Evolutionary conservation across 305 asterid species (phyloP), one percentile per base, ranked within the genome.

Genomic region (Solanum hybrid): DNA sequence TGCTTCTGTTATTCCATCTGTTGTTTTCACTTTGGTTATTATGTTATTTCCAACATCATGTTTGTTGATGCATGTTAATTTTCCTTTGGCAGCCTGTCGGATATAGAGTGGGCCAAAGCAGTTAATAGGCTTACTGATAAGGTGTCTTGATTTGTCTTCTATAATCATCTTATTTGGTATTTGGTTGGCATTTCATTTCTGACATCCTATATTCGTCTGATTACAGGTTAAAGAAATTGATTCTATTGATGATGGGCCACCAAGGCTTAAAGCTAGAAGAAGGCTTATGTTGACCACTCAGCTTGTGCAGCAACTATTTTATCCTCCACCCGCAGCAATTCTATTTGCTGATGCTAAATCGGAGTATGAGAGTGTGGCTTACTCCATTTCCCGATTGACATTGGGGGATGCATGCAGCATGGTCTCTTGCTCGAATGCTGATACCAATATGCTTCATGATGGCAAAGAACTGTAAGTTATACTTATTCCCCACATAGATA

Each of bases 291-390:
- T 94, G 94, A 92, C 96, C 31, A 94, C 98, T 34, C 96, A 93
- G 79, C 99, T 97, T 87, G 94, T 95, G 96, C 97, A 97, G 94
- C 96, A 96, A 91, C 90, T 97, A 88, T 84, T 96, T 93, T 93
- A 81, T 79, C 94, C 97, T 84, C 92, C 97, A 17, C 93, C 93
- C 17, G 89, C 92, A 36, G 89, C 91, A 87, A 89, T 95, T 90
- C 93, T 95, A 83, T 92, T 93, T 81, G 87, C 90, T 41, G 94
- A 94, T 93, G 92, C 95, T 87, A 91, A 89, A 76, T 80, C 89
- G 61, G 91, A 88, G 73, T 91, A 87, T 87, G 95, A 93, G 90
- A 90, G 86, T 89, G 90, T 93, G 89, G 92, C 92, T 65, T 97
- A 96, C 91, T 34, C 88, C 88, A 91, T 92, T 45, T 91, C 95